Base-by-base conservation (phyloP, 371 early-diverging fungal genomes). In the Zychaea mexicana region DNA sequence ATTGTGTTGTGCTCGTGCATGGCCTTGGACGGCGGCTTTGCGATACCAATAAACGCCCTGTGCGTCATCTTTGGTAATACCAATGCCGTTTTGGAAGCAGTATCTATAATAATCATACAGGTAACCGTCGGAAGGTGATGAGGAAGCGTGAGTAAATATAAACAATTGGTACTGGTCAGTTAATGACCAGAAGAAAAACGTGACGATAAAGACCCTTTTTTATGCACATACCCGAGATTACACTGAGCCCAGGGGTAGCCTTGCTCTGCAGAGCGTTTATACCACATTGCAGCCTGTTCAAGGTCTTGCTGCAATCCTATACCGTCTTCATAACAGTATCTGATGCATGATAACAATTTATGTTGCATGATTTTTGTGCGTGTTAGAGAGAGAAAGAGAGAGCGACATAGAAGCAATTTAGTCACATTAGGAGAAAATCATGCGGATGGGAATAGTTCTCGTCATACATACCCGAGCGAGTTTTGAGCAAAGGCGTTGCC, bases 31-130 rank as follows among this genome's bases (percentile, higher is more conserved):
- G 30, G 65, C 65, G 2, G 65, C 65, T 22, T 53, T 47, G 21
- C 65, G 65, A 33, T 65, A 65, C 94, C 94, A 96, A 60, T 87
- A 77, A 22, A 86, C 85, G n/a, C 90, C 92, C 47, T 73, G 62
- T n/a, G 65, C 67, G 26, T 86, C 76, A 73, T 93, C 81, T 65
- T 82, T 85, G 8, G 68, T 62, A 1, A 85, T 73, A 32, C 96
- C 96, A 54, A 94, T 88, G 24, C 95, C 97, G 62, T 91, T 89
- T 71, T 94, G 92, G 52, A 88, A 86, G 68, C 92, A 94, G 60
- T 88, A 92, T 3, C 93, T 95, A 12, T 93, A 77, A 67, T n/a
- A n/a, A n/a, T n/a, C n/a, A n/a, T n/a, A n/a, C n/a, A n/a, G n/a
- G n/a, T n/a, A n/a, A n/a, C n/a, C n/a, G n/a, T n/a, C 33, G 12